Evolutionary conservation across 2,329 filamentous ascomycete genomes (phyloP).

Genomic region (Grosmannia clavigera): DNA sequence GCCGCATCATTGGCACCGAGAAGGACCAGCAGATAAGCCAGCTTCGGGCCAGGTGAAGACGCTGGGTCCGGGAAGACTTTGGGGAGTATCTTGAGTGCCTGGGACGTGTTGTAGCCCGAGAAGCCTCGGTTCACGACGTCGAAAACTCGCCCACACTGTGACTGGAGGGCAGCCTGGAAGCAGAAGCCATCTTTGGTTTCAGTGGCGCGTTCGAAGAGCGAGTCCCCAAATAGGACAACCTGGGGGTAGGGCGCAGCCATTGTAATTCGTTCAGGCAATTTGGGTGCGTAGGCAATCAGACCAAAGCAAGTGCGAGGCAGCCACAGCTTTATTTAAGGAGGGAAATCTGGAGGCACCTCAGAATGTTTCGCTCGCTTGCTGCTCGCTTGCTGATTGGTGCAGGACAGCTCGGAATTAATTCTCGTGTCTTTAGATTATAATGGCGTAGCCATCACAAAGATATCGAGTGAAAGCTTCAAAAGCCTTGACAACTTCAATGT

Average conservation of each 20-base stretch:
- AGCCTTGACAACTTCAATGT: neutral
- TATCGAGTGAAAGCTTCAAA: no score
- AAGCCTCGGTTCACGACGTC: constrained; percentile 86
- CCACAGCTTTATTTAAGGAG: neutral
- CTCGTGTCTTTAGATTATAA: neutral
- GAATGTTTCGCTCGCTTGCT: no score
- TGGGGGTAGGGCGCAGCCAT: constrained; percentile 47
- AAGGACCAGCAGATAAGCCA: constrained; percentile 61
- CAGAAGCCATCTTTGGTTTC: constrained; percentile 55
- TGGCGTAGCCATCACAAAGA: no score
- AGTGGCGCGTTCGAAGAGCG: constrained; percentile 61
- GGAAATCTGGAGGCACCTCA: neutral
- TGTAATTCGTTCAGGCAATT: neutral
- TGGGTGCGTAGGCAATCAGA: neutral
- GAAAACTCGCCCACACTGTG: constrained; percentile 58
- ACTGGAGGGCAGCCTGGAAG: constrained; percentile 59
- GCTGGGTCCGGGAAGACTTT: constrained; percentile 47
- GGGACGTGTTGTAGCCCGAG: constrained; percentile 71
- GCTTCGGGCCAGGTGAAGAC: constrained; percentile 39
- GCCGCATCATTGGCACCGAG: constrained; percentile 88
- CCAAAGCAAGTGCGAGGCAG: neutral
- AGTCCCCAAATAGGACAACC: constrained; percentile 80
- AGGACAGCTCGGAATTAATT: neutral
- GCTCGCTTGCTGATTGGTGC: neutral
- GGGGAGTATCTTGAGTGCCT: constrained; percentile 58